Percentiles rank a stretch among this genome's conserved stretches.
Conservation (phyloP, 2,329 filamentous ascomycete genomes). For the Fusarium cicatricum region DNA sequence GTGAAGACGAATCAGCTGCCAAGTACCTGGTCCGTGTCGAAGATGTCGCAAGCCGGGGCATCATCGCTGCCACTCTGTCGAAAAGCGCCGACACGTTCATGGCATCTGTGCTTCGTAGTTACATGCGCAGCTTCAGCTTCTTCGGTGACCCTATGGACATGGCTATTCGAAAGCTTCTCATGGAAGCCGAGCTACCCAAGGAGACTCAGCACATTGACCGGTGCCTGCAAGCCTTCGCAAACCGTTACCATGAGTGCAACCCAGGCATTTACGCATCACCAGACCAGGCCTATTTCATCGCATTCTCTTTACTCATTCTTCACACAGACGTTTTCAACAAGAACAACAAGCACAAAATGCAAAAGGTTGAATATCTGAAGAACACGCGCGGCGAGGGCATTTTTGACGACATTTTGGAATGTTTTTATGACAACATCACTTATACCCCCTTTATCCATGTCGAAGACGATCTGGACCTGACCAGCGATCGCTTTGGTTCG, state of each 20-base stretch:
- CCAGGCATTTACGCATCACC: conserved; percentile 90
- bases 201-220: conserved; percentile 98
- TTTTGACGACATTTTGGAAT: conserved; percentile 91
- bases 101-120: conserved; percentile 84
- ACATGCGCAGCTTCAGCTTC: conserved; percentile 94
- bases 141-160: conserved; percentile 98
- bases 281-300: conserved; percentile 98
- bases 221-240: conserved; percentile 91
- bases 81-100: conserved; percentile 88
- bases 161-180: conserved; percentile 92
- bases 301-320: conserved; percentile 93
- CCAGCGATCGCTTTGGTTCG: conserved; percentile 74
- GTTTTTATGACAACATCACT: conserved; percentile 98
- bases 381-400: conserved; percentile 92
- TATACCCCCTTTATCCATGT: conserved; percentile 99
- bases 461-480: conserved; percentile 87
- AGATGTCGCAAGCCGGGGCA: conserved; percentile 78
- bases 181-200: conserved; percentile 95
- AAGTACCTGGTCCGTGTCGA: conserved; percentile 88
- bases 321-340: conserved; percentile 99
- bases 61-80: conserved; percentile 85
- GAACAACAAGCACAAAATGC: conserved; percentile 99
- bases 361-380: conserved; percentile 92
- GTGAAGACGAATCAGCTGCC: conserved; percentile 88
- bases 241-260: conserved; percentile 98